Conservation (phyloP, 257 asterid species). For the Solanum paucissectum region DNA sequence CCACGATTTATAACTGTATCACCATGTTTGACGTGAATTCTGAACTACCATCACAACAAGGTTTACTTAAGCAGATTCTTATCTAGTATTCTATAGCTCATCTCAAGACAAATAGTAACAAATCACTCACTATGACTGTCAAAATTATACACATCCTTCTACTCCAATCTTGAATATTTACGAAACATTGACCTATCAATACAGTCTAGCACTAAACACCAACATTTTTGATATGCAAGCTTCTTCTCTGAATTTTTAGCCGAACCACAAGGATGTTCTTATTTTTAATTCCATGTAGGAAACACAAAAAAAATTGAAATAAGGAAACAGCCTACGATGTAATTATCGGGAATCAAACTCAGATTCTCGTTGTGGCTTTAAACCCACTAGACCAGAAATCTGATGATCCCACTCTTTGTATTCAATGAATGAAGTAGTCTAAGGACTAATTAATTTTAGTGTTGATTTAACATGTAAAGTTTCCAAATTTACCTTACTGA, state of each 20-base stretch:
- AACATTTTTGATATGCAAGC: background rate
- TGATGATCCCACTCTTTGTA: background rate
- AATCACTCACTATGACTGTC: background rate
- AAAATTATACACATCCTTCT: background rate
- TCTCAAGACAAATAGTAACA: background rate
- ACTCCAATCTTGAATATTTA: background rate
- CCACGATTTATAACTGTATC: background rate
- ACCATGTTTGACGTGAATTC: background rate
- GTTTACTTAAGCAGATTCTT: background rate
- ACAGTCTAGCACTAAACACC: background rate
- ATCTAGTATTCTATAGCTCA: background rate
- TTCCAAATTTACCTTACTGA: background rate
- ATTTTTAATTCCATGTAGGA: background rate
- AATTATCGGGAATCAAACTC: background rate
- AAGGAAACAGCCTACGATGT: background rate
- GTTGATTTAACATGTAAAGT: background rate
- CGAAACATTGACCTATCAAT: background rate
- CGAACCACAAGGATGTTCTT: background rate
- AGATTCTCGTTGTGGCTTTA: background rate
- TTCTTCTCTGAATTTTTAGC: background rate
- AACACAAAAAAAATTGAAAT: background rate
- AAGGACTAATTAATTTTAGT: background rate
- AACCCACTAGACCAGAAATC: background rate
- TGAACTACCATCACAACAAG: background rate
- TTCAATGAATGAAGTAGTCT: background rate